Evolutionary conservation across 1,284 basidiomycete species (phyloP).

Genomic region (Ceratobasidium sp.): DNA sequence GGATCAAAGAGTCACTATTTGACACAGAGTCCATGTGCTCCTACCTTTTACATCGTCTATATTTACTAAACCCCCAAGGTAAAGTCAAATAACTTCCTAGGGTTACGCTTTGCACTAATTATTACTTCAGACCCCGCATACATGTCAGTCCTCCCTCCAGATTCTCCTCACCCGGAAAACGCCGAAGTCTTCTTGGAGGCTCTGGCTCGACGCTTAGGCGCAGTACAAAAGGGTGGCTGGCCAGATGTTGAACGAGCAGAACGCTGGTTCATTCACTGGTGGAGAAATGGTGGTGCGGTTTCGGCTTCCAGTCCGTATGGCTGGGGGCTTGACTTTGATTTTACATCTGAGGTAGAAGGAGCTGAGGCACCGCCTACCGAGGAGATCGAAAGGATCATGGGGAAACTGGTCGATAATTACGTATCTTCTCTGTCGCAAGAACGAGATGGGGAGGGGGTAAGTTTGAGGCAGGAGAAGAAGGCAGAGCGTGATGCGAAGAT

Average conservation of each 20-base stretch:
- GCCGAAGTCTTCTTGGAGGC: conserved; percentile 75
- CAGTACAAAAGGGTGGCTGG: conserved; percentile 82
- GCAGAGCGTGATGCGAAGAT: conserved; percentile 67
- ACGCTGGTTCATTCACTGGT: conserved; percentile 86
- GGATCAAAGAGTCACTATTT: conserved; percentile 94
- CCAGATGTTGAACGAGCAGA: conserved; percentile 79
- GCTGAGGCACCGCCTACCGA: conserved; percentile 45
- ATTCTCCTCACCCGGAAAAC: conserved; percentile 65
- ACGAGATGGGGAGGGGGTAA: conserved; percentile 69
- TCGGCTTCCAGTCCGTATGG: conserved; percentile 64
- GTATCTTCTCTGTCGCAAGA: conserved; percentile 63
- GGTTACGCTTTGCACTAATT: conserved; percentile 47
- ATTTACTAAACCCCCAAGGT: conserved; percentile 81
- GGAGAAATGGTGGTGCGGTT: conserved; percentile 81
- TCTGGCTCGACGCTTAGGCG: conserved; percentile 83
- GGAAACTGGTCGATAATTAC: conserved; percentile 72
- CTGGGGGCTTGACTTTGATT: conserved; percentile 88
- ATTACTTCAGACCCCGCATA: conserved; percentile 73
- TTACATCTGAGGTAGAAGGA: conserved; percentile 62
- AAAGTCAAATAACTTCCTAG: conserved; percentile 53
- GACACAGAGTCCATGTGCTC: conserved; percentile 87
- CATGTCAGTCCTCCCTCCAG: conserved; percentile 67
- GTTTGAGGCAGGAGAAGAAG: conserved; percentile 80
- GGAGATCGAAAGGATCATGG: conserved; percentile 67
- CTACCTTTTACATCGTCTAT: conserved; percentile 91